Base-by-base conservation (phyloP, 768 basidiomycete species). In the Rhodotorula babjevae region DNA sequence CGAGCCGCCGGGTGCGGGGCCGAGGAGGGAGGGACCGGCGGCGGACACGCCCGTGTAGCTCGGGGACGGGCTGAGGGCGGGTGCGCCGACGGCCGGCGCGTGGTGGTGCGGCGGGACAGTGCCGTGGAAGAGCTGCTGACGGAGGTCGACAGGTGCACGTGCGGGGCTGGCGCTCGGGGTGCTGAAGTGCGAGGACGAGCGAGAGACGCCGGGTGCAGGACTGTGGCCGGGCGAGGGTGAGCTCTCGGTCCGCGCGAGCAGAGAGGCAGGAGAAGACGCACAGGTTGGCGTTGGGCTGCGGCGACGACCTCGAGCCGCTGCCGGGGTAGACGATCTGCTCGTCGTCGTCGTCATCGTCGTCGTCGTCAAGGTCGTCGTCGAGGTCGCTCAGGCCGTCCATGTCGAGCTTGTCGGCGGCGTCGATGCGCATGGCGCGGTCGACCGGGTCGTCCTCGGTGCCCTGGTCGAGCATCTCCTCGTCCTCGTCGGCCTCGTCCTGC, bases 401-500 rank as follows among this genome's bases (percentile, higher is more conserved):
- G 42, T 81, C 85, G 78, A 85, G 81, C 40, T 85, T 81, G 78
- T 91, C 88, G 10, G 87, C 89, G 19, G 88, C 86, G 19, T 80
- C 82, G 5, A 82, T 81, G 36, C 83, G 73, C 84, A 85, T 85
- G 18, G 84, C 84, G 57, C 83, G 70, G 65, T 82, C 85, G 47
- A 96, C 85, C 0, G 89, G 87, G 77, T 95, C 95, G 73, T 92
- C 91, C 59, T 92, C 91, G 3, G 89, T 90, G 55, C 85, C 86
- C 18, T 87, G 63, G 29, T 74, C 72, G 44, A 46, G 55, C 65
- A 69, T 61, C n/a, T 85, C 85, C 27, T 89, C 90, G 31, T 88
- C 67, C 25, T 27, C 69, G 2, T 83, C 69, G 36, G 36, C 36
- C 5, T 36, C 36, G 36, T 36, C 36, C 36, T 50, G 78, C 78